Evolutionary conservation across 352 stramenopile genomes (phyloP), one percentile per base, ranked within the genome.

Genomic region (Globisporangium carolinianum): DNA sequence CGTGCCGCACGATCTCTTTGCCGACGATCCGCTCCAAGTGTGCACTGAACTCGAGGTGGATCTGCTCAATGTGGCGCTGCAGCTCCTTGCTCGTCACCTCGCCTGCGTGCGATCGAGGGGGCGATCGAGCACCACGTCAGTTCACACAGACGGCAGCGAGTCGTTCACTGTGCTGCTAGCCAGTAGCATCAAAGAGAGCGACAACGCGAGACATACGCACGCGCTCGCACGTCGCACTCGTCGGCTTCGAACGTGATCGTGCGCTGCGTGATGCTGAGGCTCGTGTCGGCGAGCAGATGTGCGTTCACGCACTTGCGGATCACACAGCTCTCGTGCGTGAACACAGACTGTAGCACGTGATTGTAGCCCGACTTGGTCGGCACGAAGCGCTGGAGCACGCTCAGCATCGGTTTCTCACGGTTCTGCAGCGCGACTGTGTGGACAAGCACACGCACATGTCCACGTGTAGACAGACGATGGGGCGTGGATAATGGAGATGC

Each of bases 331-430:
- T 89, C 79, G n/a, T 71, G 67, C 7, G 79, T 87, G 57, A 86
- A 88, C 12, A 87, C 67, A 8, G 70, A 78, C 57, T 86, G 71
- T 38, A 89, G 64, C 55, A 68, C 65, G 60, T 89, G 80, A 53
- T 91, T 89, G 62, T 86, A 89, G 32, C 79, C 75, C 6, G 82
- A 88, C 18, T 82, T 74, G 1, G 77, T 87, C 8, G 75, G 75
- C 5, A 91, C 63, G 50, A 86, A 89, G 11, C 73, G 71, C 60
- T 91, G 79, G 36, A 91, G 65, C 5, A 91, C 69, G 41, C 75
- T 84, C 18, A 84, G 41, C 7, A 63, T 53, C 45, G 77, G 77
- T 14, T 83, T 86, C 15, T 87, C 77, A 8, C 77, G 75, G 14
- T 73, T 58, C 53, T 68, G 60, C 36, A 89, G 59, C 41, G 51